phyloP scores from a whole-genome alignment of 225 moss, liverwort and hornwort genomes.

The Lunularia cruciata region DNA sequence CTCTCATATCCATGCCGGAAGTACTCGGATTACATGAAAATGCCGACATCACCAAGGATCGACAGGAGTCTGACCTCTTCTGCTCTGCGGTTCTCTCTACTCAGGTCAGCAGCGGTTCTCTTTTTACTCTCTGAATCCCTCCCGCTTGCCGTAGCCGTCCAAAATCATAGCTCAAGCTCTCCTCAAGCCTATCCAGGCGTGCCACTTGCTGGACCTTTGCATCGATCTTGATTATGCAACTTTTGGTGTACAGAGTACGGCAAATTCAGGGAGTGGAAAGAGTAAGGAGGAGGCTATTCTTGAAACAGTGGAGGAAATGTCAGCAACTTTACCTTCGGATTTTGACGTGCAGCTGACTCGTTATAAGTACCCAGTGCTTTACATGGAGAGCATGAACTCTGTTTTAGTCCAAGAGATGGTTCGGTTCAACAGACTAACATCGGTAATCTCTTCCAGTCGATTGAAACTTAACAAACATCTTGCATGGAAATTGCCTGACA shows the following conservation, averaged over 20 bases:
- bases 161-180: background rate
- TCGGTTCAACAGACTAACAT: constrained; percentile 74
- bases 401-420: constrained; percentile 88
- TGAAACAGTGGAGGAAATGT: constrained; percentile 60
- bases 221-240: too few relatives aligned
- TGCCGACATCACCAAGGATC: constrained; percentile 75
- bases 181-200: background rate
- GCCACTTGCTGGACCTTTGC: background rate
- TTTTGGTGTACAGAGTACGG: constrained; percentile 40
- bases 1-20: constrained; percentile 69
- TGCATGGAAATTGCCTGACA: too few relatives aligned
- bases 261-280: constrained; percentile 35
- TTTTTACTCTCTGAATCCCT: background rate
- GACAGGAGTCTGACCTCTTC: constrained; percentile 68
- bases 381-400: constrained; percentile 91
- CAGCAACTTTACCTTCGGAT: constrained; percentile 40
- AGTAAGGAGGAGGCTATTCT: constrained; percentile 65
- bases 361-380: constrained; percentile 64
- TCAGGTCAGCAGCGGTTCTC: constrained; percentile 34
- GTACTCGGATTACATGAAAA: constrained; percentile 79
- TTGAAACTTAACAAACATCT: too few relatives aligned
- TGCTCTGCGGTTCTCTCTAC: constrained; percentile 56
- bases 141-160: background rate
- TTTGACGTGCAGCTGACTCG: constrained; percentile 65
- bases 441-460: too few relatives aligned